These are phyloP conservation scores for Diddensiella transvaalensis DNA, from an alignment of 805 yeast genomes.

Conservation along the genomic window DNA sequence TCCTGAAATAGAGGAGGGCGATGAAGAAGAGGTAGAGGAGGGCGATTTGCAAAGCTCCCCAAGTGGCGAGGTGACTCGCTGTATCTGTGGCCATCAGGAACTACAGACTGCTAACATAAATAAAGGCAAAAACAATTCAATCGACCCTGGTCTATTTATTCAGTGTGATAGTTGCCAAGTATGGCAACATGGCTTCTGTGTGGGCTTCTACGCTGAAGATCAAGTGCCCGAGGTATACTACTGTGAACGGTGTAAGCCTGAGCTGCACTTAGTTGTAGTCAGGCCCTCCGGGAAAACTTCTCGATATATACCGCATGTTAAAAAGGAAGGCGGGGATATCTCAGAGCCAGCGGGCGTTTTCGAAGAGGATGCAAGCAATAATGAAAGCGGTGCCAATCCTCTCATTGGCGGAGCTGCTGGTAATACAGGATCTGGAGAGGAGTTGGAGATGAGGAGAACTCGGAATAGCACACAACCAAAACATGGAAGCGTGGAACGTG, in stretches of 20 bases:
- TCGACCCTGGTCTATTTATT: slow-evolving; percentile 90
- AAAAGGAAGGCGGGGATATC: slow-evolving; percentile 7
- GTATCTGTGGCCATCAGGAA: slow-evolving; percentile 53
- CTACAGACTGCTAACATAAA: slow-evolving; percentile 34
- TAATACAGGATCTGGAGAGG: neutral
- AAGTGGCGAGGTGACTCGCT: slow-evolving; percentile 48
- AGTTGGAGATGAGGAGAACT: slow-evolving; percentile 1
- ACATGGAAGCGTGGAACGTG: neutral
- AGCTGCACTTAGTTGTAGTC: slow-evolving; percentile 59
- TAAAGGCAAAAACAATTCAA: slow-evolving; percentile 33
- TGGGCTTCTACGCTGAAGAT: slow-evolving; percentile 70
- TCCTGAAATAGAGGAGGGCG: neutral
- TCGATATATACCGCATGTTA: slow-evolving; percentile 44
- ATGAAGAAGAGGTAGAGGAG: slow-evolving; percentile 5
- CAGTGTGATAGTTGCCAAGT: slow-evolving; percentile 94
- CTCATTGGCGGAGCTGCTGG: neutral
- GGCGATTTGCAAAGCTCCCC: neutral
- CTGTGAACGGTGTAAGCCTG: slow-evolving; percentile 91
- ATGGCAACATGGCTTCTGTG: slow-evolving; percentile 98
- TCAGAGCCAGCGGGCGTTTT: slow-evolving; percentile 3
- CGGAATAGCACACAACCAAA: neutral
- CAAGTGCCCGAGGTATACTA: slow-evolving; percentile 90
- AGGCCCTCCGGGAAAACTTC: slow-evolving; percentile 47
- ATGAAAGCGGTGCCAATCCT: slow-evolving; percentile 4
- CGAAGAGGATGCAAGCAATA: slow-evolving; percentile 12